Percentiles rank a stretch among this genome's conserved stretches.
Conservation (phyloP, 148 eudicot genomes). For the Silene conica region DNA sequence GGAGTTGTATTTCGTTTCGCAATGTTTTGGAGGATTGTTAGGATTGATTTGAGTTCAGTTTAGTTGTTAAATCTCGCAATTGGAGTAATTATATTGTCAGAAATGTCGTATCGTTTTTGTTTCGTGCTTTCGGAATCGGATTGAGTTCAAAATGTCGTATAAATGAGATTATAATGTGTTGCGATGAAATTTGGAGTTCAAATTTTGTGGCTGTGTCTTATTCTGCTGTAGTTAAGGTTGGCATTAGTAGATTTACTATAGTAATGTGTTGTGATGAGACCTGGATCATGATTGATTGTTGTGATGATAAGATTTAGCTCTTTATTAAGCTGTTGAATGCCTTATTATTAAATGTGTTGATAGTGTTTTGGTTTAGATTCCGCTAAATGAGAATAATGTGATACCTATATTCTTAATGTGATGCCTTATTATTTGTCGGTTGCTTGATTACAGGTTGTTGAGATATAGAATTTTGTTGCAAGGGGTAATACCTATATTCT, state of each 20-base stretch:
- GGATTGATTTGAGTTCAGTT: background rate
- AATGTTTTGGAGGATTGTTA: background rate
- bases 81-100: background rate
- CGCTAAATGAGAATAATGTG: background rate
- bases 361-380: background rate
- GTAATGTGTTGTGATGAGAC: background rate
- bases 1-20: background rate
- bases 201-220: background rate
- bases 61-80: background rate
- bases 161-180: background rate
- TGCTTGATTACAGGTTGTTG: slow-evolving; percentile 1
- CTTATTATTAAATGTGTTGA: background rate
- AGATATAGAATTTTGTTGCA: background rate
- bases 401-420: background rate
- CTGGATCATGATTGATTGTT: background rate
- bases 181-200: background rate
- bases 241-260: background rate
- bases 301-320: background rate
- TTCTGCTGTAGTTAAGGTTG: background rate
- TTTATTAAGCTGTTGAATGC: background rate
- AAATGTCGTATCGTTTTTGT: background rate
- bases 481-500: slow-evolving; percentile 16
- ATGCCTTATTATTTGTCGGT: background rate
- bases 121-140: background rate
- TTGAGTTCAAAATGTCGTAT: background rate